Evolutionary conservation across 495 filamentous ascomycete species (phyloP).

Genomic region (Daldinia bambusicola): DNA sequence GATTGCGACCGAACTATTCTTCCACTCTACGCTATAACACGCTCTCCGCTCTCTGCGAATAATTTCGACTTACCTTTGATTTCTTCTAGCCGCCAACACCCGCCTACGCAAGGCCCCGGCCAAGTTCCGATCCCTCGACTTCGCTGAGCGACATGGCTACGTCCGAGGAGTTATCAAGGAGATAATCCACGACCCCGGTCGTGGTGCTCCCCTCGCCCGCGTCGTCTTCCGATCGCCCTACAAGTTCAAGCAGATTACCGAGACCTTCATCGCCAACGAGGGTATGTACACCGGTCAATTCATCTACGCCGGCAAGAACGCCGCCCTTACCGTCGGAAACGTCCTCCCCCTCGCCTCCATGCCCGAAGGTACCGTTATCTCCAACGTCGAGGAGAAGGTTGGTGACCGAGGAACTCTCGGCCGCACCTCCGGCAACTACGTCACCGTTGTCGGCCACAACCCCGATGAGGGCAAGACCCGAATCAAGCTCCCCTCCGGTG

Average conservation of each 20-base stretch:
- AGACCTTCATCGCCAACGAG: slow-evolving; percentile 99
- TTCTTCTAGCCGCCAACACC: slow-evolving; percentile 66
- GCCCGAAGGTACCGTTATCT: slow-evolving; percentile 97
- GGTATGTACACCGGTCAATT: slow-evolving; percentile 99
- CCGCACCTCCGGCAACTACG: slow-evolving; percentile 98
- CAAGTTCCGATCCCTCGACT: slow-evolving; percentile 95
- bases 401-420: slow-evolving; percentile 96
- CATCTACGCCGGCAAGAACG: slow-evolving; percentile 99
- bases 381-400: slow-evolving; percentile 98
- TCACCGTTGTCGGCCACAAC: slow-evolving; percentile 99
- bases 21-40: slow-evolving; percentile 24
- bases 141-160: slow-evolving; percentile 95
- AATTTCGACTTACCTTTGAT: slow-evolving; percentile 38
- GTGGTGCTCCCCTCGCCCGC: slow-evolving; percentile 96
- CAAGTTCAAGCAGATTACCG: slow-evolving; percentile 87
- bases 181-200: slow-evolving; percentile 98
- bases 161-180: slow-evolving; percentile 96
- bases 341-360: slow-evolving; percentile 91
- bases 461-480: slow-evolving; percentile 99
- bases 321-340: slow-evolving; percentile 93
- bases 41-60: not conserved
- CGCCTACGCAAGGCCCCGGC: slow-evolving; percentile 87
- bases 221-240: slow-evolving; percentile 95
- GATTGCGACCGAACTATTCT: slow-evolving; percentile 28
- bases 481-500: slow-evolving; percentile 97